These are phyloP conservation scores for Fomitopsis schrenkii DNA, from an alignment of 1,284 basidiomycete species.

Conservation along the genomic window DNA sequence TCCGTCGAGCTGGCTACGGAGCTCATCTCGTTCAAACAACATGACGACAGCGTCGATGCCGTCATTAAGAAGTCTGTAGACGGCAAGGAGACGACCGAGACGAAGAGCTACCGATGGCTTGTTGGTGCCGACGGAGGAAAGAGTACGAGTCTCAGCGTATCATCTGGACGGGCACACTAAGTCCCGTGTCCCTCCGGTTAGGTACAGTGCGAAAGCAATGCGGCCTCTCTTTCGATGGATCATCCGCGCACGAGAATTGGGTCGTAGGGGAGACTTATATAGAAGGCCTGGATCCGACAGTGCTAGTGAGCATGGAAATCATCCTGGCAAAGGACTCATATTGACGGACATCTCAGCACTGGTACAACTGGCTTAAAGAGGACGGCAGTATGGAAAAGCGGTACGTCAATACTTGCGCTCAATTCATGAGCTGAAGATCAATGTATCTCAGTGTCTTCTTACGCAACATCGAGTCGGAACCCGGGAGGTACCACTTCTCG, in stretches of 20 bases:
- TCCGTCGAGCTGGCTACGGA: constrained; percentile 26
- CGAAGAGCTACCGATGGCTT: constrained; percentile 17
- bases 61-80: constrained; percentile 6
- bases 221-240: constrained; percentile 27
- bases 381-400: not conserved
- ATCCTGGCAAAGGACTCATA: not conserved
- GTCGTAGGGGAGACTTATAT: constrained; percentile 29
- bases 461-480: not conserved
- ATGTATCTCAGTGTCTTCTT: not conserved
- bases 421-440: not conserved
- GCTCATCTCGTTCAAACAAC: constrained; percentile 21
- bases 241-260: constrained; percentile 20
- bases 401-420: not conserved
- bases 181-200: constrained; percentile 2
- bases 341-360: not conserved
- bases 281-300: constrained; percentile 19
- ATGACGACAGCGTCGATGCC: constrained; percentile 16
- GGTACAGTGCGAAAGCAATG: constrained; percentile 27
- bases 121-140: constrained; percentile 33
- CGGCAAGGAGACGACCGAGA: constrained; percentile 5
- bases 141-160: constrained; percentile 14
- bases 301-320: constrained; percentile 5
- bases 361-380: not conserved
- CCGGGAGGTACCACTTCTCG: not conserved
- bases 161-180: not conserved